These are phyloP conservation scores for Calonectria honghensis DNA, from an alignment of 2,329 filamentous ascomycete genomes.

Conservation along the genomic window DNA sequence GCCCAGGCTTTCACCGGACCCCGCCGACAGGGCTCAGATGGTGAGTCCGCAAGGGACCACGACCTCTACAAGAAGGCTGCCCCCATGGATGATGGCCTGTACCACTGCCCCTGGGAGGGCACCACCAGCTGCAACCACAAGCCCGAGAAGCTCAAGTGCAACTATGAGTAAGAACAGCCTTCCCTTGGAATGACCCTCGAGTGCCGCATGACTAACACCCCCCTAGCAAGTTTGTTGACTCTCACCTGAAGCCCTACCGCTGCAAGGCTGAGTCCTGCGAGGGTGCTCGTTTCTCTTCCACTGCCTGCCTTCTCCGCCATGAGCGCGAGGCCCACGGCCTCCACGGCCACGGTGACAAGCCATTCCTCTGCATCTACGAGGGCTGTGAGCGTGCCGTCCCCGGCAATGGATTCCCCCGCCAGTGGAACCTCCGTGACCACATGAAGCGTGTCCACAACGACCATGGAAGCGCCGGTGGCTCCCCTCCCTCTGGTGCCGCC, in stretches of 20 bases:
- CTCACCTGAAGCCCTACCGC: constrained; percentile 95
- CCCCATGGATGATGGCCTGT: constrained; percentile 84
- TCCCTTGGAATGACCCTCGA: neutral
- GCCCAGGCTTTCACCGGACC: constrained; percentile 64
- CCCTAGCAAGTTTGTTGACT: constrained; percentile 94
- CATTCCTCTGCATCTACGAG: constrained; percentile 90
- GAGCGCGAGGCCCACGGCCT: constrained; percentile 97
- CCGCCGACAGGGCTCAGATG: constrained; percentile 70
- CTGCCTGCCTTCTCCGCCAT: constrained; percentile 93
- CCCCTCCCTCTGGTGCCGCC: constrained; percentile 61
- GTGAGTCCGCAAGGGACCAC: constrained; percentile 78
- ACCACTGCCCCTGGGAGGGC: constrained; percentile 93
- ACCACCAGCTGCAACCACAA: constrained; percentile 86
- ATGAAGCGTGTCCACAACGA: constrained; percentile 95
- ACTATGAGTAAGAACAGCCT: constrained; percentile 89
- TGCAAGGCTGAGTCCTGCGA: constrained; percentile 92
- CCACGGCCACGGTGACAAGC: constrained; percentile 95
- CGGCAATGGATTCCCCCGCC: constrained; percentile 93
- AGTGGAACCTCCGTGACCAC: constrained; percentile 97
- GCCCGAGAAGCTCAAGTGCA: constrained; percentile 97
- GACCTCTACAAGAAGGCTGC: constrained; percentile 81
- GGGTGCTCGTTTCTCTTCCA: constrained; percentile 93
- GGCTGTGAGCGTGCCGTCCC: constrained; percentile 89
- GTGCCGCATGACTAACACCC: constrained; percentile 49
- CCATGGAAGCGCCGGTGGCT: constrained; percentile 66